Evolutionary conservation across 192 early-diverging fungal genomes (phyloP).

Genomic region (Backusella tuberculispora): DNA sequence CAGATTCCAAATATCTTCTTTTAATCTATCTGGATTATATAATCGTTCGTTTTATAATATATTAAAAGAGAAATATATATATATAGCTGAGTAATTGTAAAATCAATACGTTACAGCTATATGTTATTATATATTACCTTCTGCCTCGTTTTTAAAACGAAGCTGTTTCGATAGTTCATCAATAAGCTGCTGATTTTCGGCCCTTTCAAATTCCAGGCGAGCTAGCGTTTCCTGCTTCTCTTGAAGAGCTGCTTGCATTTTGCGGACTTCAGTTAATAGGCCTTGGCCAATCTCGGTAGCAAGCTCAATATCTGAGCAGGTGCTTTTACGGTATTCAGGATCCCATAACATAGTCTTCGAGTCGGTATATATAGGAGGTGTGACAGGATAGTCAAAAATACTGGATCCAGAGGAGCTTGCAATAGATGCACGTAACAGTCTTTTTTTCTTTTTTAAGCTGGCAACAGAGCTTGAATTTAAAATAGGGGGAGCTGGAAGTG

Average conservation of each 20-base stretch:
- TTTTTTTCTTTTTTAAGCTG: conserved; percentile 18
- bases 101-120: too few species aligned
- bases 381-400: not conserved
- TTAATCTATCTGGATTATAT: conserved; percentile 31
- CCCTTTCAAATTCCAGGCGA: conserved; percentile 27
- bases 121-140: conserved; percentile 24
- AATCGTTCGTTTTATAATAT: not conserved
- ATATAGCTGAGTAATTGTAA: not conserved
- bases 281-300: conserved; percentile 45
- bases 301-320: conserved; percentile 40
- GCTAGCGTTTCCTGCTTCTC: conserved; percentile 36
- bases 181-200: conserved; percentile 23
- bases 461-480: conserved; percentile 15
- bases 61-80: not conserved
- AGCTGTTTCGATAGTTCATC: conserved; percentile 32
- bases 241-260: conserved; percentile 38
- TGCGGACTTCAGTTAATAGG: conserved; percentile 39
- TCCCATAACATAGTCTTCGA: conserved; percentile 23
- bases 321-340: conserved; percentile 19
- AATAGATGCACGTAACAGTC: conserved; percentile 9
- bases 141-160: conserved; percentile 29
- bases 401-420: conserved; percentile 7
- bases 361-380: not conserved
- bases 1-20: conserved; percentile 41
- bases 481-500: conserved; percentile 14